Evolutionary conservation across 2,329 filamentous ascomycete species (phyloP).

Genomic region (Exophiala xenobiotica): DNA sequence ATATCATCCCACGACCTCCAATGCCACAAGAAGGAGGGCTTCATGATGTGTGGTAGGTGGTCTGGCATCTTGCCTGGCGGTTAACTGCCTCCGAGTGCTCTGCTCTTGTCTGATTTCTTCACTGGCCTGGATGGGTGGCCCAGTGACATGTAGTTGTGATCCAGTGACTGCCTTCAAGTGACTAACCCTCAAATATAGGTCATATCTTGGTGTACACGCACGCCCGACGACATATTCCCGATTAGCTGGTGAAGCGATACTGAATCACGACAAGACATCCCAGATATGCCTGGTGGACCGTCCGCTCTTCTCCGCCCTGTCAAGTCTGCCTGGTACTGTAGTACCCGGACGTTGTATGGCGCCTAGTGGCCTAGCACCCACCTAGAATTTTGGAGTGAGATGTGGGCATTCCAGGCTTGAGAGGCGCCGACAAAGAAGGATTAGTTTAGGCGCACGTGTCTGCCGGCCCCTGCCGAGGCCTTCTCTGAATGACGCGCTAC

Average conservation of each 20-base stretch:
- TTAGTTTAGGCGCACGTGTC: neutral
- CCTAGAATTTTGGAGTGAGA: neutral
- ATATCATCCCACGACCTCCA: slow-evolving; percentile 26
- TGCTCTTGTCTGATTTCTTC: neutral
- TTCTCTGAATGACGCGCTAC: neutral
- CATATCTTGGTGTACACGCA: too few species aligned
- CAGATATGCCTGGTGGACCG: too few species aligned
- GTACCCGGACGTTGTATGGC: too few species aligned
- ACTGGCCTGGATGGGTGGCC: too few species aligned
- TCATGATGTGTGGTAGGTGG: slow-evolving; percentile 32
- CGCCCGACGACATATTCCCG: too few species aligned
- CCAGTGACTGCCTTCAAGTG: too few species aligned
- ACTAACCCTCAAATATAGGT: too few species aligned
- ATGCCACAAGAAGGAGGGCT: slow-evolving; percentile 26
- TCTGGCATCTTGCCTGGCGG: slow-evolving; percentile 7
- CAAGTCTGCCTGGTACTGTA: too few species aligned
- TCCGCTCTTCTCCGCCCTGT: too few species aligned
- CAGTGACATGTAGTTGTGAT: too few species aligned
- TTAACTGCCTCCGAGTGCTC: neutral
- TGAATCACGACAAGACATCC: too few species aligned
- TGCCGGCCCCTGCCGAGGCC: neutral
- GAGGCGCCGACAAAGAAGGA: slow-evolving; percentile 1
- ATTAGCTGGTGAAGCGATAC: too few species aligned
- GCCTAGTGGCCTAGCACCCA: neutral
- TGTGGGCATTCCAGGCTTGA: neutral